phyloP scores from a whole-genome alignment of 2,329 filamentous ascomycete genomes.

The Akanthomyces dipterigenus region DNA sequence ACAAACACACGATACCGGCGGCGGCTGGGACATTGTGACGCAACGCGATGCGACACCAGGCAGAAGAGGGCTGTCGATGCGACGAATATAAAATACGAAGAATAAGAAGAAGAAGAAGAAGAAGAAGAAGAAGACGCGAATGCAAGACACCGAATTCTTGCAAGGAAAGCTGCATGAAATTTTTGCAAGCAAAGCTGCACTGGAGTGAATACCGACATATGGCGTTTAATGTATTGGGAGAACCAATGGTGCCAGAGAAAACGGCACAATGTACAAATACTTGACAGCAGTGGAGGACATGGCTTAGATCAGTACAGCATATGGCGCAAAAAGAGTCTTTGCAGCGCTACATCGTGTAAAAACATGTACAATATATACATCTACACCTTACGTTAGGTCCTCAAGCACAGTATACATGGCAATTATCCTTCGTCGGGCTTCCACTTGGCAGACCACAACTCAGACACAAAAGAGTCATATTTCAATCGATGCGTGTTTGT shows the following conservation, averaged over 20 bases:
- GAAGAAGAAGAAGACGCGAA: no score
- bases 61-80: neutral
- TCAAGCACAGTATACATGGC: neutral
- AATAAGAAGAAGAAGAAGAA: no score
- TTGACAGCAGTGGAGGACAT: neutral
- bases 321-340: neutral
- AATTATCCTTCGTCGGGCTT: no score
- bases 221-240: neutral
- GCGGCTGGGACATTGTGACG: no score
- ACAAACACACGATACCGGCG: neutral
- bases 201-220: neutral
- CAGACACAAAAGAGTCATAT: neutral
- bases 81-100: neutral
- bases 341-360: conserved; percentile 1
- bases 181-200: neutral
- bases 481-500: neutral
- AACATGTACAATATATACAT: conserved; percentile 3
- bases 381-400: neutral
- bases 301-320: neutral
- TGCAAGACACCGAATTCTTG: no score
- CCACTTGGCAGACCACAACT: no score
- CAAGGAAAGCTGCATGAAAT: neutral
- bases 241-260: neutral
- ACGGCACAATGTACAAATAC: conserved; percentile 1
- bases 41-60: neutral